Base-by-base conservation (phyloP, 73 alveolate species). In the Symbiodinium pilosum region DNA sequence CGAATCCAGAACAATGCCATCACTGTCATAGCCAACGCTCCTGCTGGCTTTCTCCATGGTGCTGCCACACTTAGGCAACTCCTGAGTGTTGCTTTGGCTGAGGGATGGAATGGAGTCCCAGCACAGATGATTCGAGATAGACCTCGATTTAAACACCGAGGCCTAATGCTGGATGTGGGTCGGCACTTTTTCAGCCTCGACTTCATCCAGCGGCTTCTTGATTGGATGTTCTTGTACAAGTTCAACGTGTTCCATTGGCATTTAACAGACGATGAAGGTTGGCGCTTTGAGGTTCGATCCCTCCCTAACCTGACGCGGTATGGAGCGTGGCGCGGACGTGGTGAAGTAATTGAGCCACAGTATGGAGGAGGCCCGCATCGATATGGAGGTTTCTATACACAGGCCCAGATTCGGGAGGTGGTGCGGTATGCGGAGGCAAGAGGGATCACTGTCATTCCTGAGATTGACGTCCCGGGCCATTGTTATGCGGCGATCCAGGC, bases 401-500 rank as follows among this genome's bases (percentile, higher is more conserved):
- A 87, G 8, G 99, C 83, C 43, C 99, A 99, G 59, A 99, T 99
- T 40, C 59, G 92, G 59, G 99, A 98, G 36, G 96, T 99, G 30
- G 99, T 99, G 26, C 75, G 75, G n/a, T 96, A 99, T 93, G 99
- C 99, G 5, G 51, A 93, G 73, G 69, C 41, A 39, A 89, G 99
- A 16, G 99, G 99, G 21, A 99, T 99, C 87, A 83, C 92, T 73
- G 99, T 99, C 40, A 84, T 99, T 64, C 99, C 99, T 4, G 99
- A 99, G 93, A 86, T 99, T 56, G 99, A 99, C 54, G 93, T 95
- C 59, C 99, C 99, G 32, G 99, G 99, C 28, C 99, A 99, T 87
- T 69, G 98, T 83, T 92, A 92, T n/a, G 98, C 98, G 2, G 98
- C 98, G 83, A 69, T 92, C 41, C 88, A 44, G 89, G 87, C 98